phyloP scores from a whole-genome alignment of 441 rosid species.

The Erodium chrysanthum region DNA sequence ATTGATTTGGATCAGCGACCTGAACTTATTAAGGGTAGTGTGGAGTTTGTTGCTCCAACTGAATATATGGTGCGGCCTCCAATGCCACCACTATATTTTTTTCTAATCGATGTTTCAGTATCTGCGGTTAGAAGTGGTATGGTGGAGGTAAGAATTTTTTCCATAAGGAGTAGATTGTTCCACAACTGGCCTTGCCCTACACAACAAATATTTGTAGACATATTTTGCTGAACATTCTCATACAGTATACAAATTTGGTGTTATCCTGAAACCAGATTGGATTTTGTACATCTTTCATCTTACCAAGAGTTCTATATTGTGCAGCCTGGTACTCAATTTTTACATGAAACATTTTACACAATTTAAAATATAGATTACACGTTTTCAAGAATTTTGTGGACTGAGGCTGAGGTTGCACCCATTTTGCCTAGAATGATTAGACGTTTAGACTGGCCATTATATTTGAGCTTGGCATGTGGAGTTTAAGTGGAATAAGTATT shows the following conservation, averaged over 20 bases:
- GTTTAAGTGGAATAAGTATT: neutral
- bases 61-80: slow-evolving; percentile 99
- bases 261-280: neutral
- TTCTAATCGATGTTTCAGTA: slow-evolving; percentile 87
- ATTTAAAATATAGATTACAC: neutral
- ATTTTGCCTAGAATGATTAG: neutral
- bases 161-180: slow-evolving; percentile 15
- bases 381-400: neutral
- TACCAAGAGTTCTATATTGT: neutral
- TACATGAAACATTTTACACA: neutral
- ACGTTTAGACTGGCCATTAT: neutral
- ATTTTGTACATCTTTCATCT: neutral
- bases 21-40: slow-evolving; percentile 88
- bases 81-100: slow-evolving; percentile 93
- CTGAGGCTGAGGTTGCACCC: neutral
- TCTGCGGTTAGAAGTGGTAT: slow-evolving; percentile 85
- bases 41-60: slow-evolving; percentile 93
- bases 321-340: neutral
- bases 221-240: neutral
- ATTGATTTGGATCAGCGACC: slow-evolving; percentile 91
- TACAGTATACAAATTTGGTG: neutral
- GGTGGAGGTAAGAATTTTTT: slow-evolving; percentile 69
- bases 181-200: slow-evolving; percentile 12
- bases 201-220: neutral
- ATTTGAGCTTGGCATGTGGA: neutral